Evolutionary conservation across 2,329 filamentous ascomycete species (phyloP).

Genomic region (Phymatotrichopsis omnivora): DNA sequence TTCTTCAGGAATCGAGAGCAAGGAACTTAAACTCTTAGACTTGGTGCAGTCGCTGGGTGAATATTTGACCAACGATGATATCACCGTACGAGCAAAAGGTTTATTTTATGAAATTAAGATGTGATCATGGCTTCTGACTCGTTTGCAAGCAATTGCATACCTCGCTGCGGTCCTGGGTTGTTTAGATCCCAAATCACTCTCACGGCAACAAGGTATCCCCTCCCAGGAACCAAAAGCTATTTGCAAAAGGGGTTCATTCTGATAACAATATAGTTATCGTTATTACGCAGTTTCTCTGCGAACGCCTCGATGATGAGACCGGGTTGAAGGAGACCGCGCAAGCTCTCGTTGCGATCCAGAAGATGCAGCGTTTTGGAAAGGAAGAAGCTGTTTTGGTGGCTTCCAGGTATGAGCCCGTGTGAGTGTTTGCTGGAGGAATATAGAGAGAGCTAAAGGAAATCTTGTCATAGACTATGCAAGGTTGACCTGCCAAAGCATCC

Average conservation of each 20-base stretch:
- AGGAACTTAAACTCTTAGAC: slow-evolving; percentile 50
- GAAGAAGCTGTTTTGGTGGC: slow-evolving; percentile 43
- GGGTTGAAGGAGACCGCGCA: slow-evolving; percentile 45
- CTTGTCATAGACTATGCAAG: slow-evolving; percentile 38
- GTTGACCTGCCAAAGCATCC: slow-evolving; percentile 51
- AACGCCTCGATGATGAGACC: slow-evolving; percentile 49
- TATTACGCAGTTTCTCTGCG: slow-evolving; percentile 53
- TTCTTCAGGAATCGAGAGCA: slow-evolving; percentile 49
- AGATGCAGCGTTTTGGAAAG: slow-evolving; percentile 49
- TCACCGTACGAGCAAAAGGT: slow-evolving; percentile 49
- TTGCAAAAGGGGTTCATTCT: background rate
- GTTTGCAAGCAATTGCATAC: slow-evolving; percentile 39
- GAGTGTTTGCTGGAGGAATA: slow-evolving; percentile 14
- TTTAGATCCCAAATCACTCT: slow-evolving; percentile 15
- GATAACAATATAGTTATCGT: slow-evolving; percentile 47
- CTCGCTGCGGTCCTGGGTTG: slow-evolving; percentile 42
- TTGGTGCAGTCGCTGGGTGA: slow-evolving; percentile 55
- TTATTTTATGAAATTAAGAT: slow-evolving; percentile 39
- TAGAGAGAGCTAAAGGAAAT: background rate
- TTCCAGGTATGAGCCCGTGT: slow-evolving; percentile 33
- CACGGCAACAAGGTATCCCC: slow-evolving; percentile 25
- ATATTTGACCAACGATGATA: slow-evolving; percentile 58
- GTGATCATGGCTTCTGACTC: background rate
- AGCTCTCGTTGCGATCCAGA: slow-evolving; percentile 49
- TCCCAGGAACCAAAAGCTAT: background rate